Percentiles rank a stretch among this genome's conserved stretches.
Conservation (phyloP, 2,329 filamentous ascomycete genomes). For the Pyrenochaeta sp. region DNA sequence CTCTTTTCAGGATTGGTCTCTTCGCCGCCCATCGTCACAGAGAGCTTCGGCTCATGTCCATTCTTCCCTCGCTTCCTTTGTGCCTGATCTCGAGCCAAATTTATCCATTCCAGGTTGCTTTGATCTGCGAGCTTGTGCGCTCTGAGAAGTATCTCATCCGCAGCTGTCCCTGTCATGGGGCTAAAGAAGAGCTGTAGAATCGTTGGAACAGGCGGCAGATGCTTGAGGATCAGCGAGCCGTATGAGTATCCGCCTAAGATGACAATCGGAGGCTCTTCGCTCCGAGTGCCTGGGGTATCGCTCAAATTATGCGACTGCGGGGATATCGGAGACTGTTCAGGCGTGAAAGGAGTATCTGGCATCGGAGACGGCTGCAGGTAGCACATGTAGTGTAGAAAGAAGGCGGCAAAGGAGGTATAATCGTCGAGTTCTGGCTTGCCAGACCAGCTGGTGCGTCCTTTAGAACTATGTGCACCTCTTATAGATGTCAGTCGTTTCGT, state of each 20-base stretch:
- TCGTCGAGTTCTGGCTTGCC: slow-evolving; percentile 81
- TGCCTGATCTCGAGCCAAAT: slow-evolving; percentile 29
- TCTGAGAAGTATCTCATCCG: slow-evolving; percentile 73
- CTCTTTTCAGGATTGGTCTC: slow-evolving; percentile 53
- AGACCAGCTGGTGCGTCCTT: slow-evolving; percentile 86
- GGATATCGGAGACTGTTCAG: slow-evolving; percentile 22
- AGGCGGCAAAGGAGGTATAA: slow-evolving; percentile 83
- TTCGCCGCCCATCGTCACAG: slow-evolving; percentile 56
- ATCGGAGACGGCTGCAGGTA: slow-evolving; percentile 53
- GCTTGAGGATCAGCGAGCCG: slow-evolving; percentile 80
- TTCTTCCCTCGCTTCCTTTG: slow-evolving; percentile 40
- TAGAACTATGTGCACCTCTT: slow-evolving; percentile 79
- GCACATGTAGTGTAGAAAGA: slow-evolving; percentile 77
- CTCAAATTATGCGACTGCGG: background rate
- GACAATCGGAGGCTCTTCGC: slow-evolving; percentile 41
- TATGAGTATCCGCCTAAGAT: slow-evolving; percentile 89
- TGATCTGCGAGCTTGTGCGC: slow-evolving; percentile 73
- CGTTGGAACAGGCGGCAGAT: slow-evolving; percentile 67
- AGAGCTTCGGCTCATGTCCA: slow-evolving; percentile 28
- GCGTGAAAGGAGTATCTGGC: slow-evolving; percentile 19
- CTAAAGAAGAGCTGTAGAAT: slow-evolving; percentile 69
- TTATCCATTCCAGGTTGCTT: slow-evolving; percentile 61
- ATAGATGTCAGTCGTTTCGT: background rate
- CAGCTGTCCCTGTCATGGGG: slow-evolving; percentile 63
- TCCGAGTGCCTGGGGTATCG: background rate